These are phyloP conservation scores for Euclidium syriacum DNA, from an alignment of 345 rosid genomes.

Conservation along the genomic window DNA sequence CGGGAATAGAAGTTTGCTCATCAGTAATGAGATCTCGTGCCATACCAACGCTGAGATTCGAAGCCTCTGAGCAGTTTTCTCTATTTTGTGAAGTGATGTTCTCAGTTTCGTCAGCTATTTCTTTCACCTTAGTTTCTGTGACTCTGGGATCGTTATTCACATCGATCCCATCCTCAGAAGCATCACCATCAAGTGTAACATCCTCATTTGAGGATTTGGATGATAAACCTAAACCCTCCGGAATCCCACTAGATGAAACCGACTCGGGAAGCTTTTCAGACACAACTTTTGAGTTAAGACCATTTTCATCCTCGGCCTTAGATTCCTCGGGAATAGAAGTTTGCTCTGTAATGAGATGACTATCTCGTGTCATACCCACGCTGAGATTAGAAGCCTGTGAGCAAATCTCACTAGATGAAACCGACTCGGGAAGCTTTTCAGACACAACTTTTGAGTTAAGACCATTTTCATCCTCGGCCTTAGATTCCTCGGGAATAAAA, in stretches of 20 bases:
- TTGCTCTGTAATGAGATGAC: constrained; percentile 41
- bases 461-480: constrained; percentile 39
- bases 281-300: constrained; percentile 35
- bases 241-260: constrained; percentile 26
- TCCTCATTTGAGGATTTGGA: constrained; percentile 52
- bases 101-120: constrained; percentile 52
- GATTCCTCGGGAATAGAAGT: constrained; percentile 34
- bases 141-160: constrained; percentile 38
- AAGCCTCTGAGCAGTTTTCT: constrained; percentile 57
- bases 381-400: constrained; percentile 74
- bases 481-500: constrained; percentile 37
- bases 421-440: constrained; percentile 43
- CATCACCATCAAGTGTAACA: too few relatives aligned
- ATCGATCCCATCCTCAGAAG: too few relatives aligned
- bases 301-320: constrained; percentile 43
- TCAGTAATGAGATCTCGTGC: constrained; percentile 46
- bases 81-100: constrained; percentile 40
- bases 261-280: constrained; percentile 44
- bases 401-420: constrained; percentile 39
- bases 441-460: constrained; percentile 36
- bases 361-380: constrained; percentile 49
- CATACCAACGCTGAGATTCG: constrained; percentile 60
- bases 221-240: constrained; percentile 41
- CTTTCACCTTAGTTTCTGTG: constrained; percentile 60
- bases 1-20: constrained; percentile 38